Conservation (phyloP, 371 early-diverging fungal genomes). For the Mucor velutinosus region DNA sequence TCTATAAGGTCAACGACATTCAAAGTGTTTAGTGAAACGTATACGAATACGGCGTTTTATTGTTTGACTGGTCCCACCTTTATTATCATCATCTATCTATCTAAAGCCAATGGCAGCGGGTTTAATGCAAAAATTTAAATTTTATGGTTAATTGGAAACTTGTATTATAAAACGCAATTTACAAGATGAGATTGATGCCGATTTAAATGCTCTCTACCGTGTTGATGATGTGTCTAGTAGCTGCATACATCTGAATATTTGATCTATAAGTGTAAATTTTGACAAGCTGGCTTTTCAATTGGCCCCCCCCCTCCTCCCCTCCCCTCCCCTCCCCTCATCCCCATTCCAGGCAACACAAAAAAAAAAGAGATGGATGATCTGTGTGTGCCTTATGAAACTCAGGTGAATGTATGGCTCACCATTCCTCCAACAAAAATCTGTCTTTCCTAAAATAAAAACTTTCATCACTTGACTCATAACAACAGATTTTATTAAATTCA, state of each 20-base stretch:
- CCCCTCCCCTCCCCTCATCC: neutral
- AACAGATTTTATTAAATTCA: slow-evolving; percentile 1
- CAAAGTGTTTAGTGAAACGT: neutral
- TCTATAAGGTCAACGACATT: neutral
- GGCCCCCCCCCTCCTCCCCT: neutral
- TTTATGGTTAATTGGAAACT: neutral
- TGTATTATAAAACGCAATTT: neutral
- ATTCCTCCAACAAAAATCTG: slow-evolving; percentile 1
- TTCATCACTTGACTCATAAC: slow-evolving; percentile 12
- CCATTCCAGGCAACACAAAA: neutral
- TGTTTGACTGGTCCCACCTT: slow-evolving; percentile 11
- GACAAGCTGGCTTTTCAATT: slow-evolving; percentile 3
- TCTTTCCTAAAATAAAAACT: slow-evolving; percentile 5
- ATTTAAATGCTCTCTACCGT: no score
- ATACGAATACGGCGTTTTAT: neutral
- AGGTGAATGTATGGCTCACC: neutral
- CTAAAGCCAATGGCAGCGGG: neutral
- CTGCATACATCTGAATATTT: neutral
- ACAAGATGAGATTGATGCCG: neutral
- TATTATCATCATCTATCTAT: neutral
- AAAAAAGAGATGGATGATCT: neutral
- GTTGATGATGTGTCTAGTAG: no score
- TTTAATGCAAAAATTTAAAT: slow-evolving; percentile 14
- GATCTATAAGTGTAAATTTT: neutral
- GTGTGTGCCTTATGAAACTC: slow-evolving; percentile 2